Evolutionary conservation across 2,329 filamentous ascomycete species (phyloP).

Genomic region (Teratosphaeriaceae sp.): DNA sequence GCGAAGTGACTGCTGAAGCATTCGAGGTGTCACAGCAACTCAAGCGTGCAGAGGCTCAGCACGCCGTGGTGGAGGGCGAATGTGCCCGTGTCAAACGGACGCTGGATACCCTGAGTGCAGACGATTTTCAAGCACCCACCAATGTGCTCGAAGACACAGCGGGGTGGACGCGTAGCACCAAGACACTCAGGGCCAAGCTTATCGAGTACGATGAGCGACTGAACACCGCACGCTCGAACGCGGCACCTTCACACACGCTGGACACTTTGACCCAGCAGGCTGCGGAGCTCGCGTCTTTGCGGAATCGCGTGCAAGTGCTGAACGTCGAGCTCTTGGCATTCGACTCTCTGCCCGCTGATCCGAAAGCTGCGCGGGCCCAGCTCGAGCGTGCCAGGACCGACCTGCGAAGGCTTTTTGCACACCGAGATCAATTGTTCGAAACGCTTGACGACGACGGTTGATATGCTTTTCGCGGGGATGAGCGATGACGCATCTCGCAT

Average conservation of each 20-base stretch:
- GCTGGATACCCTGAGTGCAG: slow-evolving; percentile 16
- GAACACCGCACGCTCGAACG: slow-evolving; percentile 9
- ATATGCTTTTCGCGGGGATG: not conserved
- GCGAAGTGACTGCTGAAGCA: slow-evolving; percentile 11
- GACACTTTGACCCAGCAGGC: slow-evolving; percentile 55
- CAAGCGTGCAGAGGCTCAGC: slow-evolving; percentile 16
- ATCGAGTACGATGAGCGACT: slow-evolving; percentile 51
- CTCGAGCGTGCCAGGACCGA: slow-evolving; percentile 61
- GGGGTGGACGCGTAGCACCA: slow-evolving; percentile 64
- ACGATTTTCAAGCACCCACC: slow-evolving; percentile 41
- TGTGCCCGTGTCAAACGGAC: slow-evolving; percentile 14
- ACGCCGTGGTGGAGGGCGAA: slow-evolving; percentile 20
- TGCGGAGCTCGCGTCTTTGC: slow-evolving; percentile 50
- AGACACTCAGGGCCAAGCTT: slow-evolving; percentile 58
- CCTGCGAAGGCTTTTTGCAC: slow-evolving; percentile 53
- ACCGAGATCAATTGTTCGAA: slow-evolving; percentile 70
- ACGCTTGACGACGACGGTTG: not conserved
- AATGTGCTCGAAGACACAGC: slow-evolving; percentile 62
- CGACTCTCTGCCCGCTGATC: slow-evolving; percentile 64
- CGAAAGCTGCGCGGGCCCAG: slow-evolving; percentile 60
- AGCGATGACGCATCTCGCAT: not conserved
- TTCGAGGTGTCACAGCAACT: slow-evolving; percentile 25
- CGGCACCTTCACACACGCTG: slow-evolving; percentile 42
- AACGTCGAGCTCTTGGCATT: slow-evolving; percentile 60
- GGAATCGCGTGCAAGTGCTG: slow-evolving; percentile 52